Evolutionary conservation across 2,329 filamentous ascomycete species (phyloP), one percentile per base, ranked within the genome.

Genomic region (Hymenoscyphus repandus): DNA sequence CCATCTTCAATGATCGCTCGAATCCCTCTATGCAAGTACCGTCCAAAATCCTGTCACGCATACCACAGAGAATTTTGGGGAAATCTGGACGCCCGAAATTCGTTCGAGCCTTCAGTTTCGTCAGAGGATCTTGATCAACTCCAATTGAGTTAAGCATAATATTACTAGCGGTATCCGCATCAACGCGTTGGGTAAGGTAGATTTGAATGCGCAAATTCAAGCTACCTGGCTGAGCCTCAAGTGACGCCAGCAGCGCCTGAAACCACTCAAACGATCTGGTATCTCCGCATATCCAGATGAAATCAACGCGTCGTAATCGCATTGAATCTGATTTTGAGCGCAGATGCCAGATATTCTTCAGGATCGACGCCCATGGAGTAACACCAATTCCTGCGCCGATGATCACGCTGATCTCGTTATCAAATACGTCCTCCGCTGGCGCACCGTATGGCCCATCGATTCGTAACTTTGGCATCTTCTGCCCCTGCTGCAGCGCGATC

Each of bases 251-350:
- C 1, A 99, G 82, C 1, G 88, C 90, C 68, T 99, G 93, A 76
- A 99, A 97, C 93, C 93, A 99, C 72, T 97, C 93, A 64, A 99
- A 99, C 0, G 91, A 96, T 32, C 81, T 87, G 0, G 91, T 96
- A 65, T 96, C 91, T 69, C 88, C 93, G 79, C 92, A 96, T 46
- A 97, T 86, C 93, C 93, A 99, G 74, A 99, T 95, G 71, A 99
- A 99, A 69, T 99, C 93, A 30, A 99, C 92, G 68, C 93, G 86
- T 53, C 90, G 88, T 41, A 99, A 84, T 65, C 92, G 88, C 44
- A 82, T 83, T 20, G 91, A 89, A 73, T 96, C 93, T 6, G 92
- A 90, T 13, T 85, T 82, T 58, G 93, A 85, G 56, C 93, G 90
- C 64, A 95, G 78, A 69, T 99, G 92, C 89, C 91, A 99, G 71